A percentile compares a stretch with the other conserved stretches of the same genome.
Evolutionary conservation across 768 basidiomycete species (phyloP).

Genomic region (Tylopilus intermedius): DNA sequence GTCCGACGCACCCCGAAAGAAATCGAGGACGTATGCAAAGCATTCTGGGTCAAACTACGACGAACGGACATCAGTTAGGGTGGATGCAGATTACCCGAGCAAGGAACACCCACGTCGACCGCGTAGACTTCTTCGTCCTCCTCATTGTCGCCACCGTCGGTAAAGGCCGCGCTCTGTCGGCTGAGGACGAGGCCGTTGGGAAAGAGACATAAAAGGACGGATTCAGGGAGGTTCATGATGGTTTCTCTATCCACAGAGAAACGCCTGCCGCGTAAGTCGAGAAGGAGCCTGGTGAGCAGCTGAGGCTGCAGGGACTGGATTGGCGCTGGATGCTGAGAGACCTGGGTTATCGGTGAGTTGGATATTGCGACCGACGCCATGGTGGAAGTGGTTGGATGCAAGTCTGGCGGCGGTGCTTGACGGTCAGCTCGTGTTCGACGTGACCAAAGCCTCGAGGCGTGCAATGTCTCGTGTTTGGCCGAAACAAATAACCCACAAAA

Average conservation of each 20-base stretch:
- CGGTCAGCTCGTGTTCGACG: conserved; percentile 12
- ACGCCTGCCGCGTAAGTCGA: conserved; percentile 87
- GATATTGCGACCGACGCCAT: conserved; percentile 41
- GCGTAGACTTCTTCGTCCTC: conserved; percentile 91
- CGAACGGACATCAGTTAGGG: conserved; percentile 4
- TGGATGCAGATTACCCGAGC: conserved; percentile 2
- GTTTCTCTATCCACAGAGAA: conserved; percentile 96
- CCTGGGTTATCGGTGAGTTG: conserved; percentile 54
- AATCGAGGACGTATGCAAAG: conserved; percentile 87
- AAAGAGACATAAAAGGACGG: conserved; percentile 91
- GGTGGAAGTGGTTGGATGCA: conserved; percentile 16
- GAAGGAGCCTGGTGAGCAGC: conserved; percentile 79
- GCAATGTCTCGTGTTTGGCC: conserved; percentile 26
- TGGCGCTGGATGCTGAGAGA: conserved; percentile 49
- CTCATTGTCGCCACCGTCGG: conserved; percentile 67
- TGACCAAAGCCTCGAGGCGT: conserved; percentile 28
- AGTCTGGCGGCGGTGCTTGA: conserved; percentile 7
- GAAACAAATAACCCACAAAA: conserved; percentile 22
- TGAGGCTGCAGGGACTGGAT: conserved; percentile 76
- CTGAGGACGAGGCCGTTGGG: conserved; percentile 95
- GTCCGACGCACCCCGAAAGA: conserved; percentile 86
- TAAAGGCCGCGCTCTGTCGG: conserved; percentile 72
- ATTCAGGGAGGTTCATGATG: conserved; percentile 97
- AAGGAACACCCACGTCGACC: conserved; percentile 75
- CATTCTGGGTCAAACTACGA: conserved; percentile 93